Base-by-base conservation (phyloP, 805 yeast genomes). In the Peterozyma toletana region DNA sequence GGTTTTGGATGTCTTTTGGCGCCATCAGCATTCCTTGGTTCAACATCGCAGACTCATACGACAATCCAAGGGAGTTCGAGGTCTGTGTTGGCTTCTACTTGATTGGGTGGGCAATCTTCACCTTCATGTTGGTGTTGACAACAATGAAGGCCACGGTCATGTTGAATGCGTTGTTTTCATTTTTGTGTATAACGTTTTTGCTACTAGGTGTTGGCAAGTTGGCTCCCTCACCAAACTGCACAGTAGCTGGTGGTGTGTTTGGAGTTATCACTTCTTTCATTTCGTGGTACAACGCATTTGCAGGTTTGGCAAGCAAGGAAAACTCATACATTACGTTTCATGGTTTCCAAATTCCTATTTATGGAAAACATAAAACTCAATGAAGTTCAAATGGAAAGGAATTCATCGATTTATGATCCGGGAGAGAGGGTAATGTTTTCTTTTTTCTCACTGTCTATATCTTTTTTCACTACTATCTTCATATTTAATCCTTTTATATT, bases 1-100 rank as follows among this genome's bases (percentile, higher is more conserved):
- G 87, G 3, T 83, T 83, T 59, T 83, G 91, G 91, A 75, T 80
- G 67, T 68, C 81, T 29, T 83, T 78, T 68, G 89, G 82, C 47
- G 84, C 84, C 30, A 74, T 83, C 30, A 60, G 63, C 46, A 70
- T 76, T 40, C 80, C 79, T 39, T 73, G 75, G 55, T 80, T 80
- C 57, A 80, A 79, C 27, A 74, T 78, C 29, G 63, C 60, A 2
- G 63, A 73, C 1, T 74, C 74, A 5, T 76, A 80, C 49, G 63
- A 63, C 31, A 70, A 70, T 45, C 62, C 67, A 7, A 56, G 60
- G 15, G 78, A 73, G 53, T 57, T 70, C 15, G 58, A 58, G 35
- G 74, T 78, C 49, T 81, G 78, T 1, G 51, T 75, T 29, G 87
- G 85, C 1, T 74, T 80, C 52, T 79, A 67, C 57, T 56, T 79